Percentiles rank a stretch among this genome's conserved stretches.
These are phyloP conservation scores for Helotiales sp. DNA, from an alignment of 2,329 filamentous ascomycete species.

Conservation along the genomic window DNA sequence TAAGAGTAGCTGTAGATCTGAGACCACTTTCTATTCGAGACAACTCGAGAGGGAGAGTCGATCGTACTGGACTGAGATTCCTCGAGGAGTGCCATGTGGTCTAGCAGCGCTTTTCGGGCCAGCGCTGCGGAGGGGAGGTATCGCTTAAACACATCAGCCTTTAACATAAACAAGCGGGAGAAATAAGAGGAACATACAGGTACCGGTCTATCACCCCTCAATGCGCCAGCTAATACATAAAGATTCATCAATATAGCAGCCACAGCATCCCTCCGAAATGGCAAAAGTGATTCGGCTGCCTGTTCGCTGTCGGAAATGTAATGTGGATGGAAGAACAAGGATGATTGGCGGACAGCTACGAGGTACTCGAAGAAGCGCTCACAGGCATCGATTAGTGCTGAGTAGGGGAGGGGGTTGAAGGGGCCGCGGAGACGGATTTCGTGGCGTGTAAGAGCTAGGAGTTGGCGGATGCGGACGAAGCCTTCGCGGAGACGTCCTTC, in stretches of 20 bases:
- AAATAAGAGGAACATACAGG: slow-evolving; percentile 34
- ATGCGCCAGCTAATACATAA: slow-evolving; percentile 56
- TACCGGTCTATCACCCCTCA: slow-evolving; percentile 50
- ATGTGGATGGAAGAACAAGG: slow-evolving; percentile 56
- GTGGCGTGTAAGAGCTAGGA: slow-evolving; percentile 57
- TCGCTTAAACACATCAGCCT: slow-evolving; percentile 14
- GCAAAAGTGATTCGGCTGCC: slow-evolving; percentile 49
- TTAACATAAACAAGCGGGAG: not conserved
- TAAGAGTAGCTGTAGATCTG: slow-evolving; percentile 59
- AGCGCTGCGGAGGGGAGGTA: slow-evolving; percentile 58
- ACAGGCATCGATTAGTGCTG: slow-evolving; percentile 53
- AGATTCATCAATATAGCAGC: slow-evolving; percentile 58
- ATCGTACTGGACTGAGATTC: slow-evolving; percentile 31
- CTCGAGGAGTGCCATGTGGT: slow-evolving; percentile 50
- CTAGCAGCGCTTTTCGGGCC: slow-evolving; percentile 51
- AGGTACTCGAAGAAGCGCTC: slow-evolving; percentile 61
- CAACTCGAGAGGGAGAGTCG: not conserved
- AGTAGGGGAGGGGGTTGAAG: slow-evolving; percentile 57
- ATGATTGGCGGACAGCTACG: slow-evolving; percentile 57
- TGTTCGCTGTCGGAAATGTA: slow-evolving; percentile 51
- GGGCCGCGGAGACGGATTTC: slow-evolving; percentile 58
- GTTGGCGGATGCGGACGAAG: slow-evolving; percentile 56
- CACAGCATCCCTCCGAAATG: slow-evolving; percentile 55
- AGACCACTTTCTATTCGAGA: slow-evolving; percentile 46
- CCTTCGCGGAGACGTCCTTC: slow-evolving; percentile 61